These are phyloP conservation scores for Pontederia paniculata DNA, from an alignment of 176 grass and related monocot genomes.

Conservation along the genomic window DNA sequence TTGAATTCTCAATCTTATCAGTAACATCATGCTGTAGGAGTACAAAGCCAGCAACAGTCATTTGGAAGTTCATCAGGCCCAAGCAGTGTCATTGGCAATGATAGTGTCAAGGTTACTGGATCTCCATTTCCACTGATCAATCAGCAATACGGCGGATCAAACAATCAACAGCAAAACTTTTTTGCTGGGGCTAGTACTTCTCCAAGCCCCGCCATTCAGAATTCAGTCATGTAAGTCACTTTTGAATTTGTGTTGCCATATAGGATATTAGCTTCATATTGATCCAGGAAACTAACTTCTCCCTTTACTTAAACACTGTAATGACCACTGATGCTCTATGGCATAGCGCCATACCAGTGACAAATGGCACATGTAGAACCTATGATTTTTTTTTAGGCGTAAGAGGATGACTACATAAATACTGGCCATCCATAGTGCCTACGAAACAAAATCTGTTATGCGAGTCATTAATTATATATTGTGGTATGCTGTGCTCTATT, in stretches of 20 bases:
- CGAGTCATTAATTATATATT: neutral
- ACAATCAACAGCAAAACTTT: conserved; percentile 10
- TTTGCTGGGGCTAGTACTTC: neutral
- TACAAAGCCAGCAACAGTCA: conserved; percentile 1
- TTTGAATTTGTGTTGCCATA: neutral
- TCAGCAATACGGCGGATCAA: conserved; percentile 5
- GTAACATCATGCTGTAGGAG: neutral
- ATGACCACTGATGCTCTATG: neutral
- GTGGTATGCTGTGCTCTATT: neutral
- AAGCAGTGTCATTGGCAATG: neutral
- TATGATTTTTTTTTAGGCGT: too few relatives aligned
- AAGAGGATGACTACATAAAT: too few relatives aligned
- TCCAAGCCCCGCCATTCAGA: neutral
- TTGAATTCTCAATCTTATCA: neutral
- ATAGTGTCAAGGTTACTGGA: neutral
- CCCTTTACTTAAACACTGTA: neutral
- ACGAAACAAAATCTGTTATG: neutral
- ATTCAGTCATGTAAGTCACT: neutral
- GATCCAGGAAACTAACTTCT: neutral
- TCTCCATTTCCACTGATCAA: neutral
- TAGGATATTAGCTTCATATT: neutral
- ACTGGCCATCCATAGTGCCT: neutral
- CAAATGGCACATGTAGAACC: too few relatives aligned
- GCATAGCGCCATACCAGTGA: too few relatives aligned
- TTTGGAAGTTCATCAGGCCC: conserved; percentile 1